A percentile compares a stretch with the other conserved stretches of the same genome.
Evolutionary conservation across 805 yeast species (phyloP).

Genomic region (Wickerhamiella kurtzmanii): DNA sequence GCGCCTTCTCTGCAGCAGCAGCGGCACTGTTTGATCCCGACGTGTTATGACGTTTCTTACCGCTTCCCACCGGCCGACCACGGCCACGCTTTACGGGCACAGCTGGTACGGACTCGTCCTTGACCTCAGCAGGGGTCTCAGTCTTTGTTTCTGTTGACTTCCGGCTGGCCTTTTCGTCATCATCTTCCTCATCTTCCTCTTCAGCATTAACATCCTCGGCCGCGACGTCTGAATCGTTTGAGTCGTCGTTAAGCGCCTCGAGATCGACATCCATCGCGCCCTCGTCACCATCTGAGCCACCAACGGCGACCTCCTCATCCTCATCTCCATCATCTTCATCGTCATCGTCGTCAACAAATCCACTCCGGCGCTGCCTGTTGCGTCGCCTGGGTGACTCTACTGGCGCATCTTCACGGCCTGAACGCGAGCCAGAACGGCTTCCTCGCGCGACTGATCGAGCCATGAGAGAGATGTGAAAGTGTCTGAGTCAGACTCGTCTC

Average conservation of each 20-base stretch:
- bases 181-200: slow-evolving; percentile 11
- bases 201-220: slow-evolving; percentile 10
- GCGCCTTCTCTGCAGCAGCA: slow-evolving; percentile 3
- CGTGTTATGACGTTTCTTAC: slow-evolving; percentile 16
- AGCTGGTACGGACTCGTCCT: slow-evolving; percentile 6
- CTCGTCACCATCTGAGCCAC: neutral
- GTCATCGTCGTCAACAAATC: slow-evolving; percentile 6
- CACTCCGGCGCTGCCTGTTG: no score
- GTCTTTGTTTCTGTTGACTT: slow-evolving; percentile 7
- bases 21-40: slow-evolving; percentile 10
- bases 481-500: neutral
- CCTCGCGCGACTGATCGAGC: no score
- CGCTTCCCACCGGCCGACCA: slow-evolving; percentile 20
- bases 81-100: slow-evolving; percentile 17
- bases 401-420: neutral
- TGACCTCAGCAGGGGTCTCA: slow-evolving; percentile 3
- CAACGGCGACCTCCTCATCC: slow-evolving; percentile 2
- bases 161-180: slow-evolving; percentile 5
- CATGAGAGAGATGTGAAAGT: no score
- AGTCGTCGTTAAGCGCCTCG: neutral
- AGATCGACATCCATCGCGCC: neutral
- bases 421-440: no score
- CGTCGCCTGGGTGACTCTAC: no score
- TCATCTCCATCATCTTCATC: slow-evolving; percentile 5
- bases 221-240: neutral